Conservation (phyloP, 176 grass and related monocot species). For the Musa itinerans region DNA sequence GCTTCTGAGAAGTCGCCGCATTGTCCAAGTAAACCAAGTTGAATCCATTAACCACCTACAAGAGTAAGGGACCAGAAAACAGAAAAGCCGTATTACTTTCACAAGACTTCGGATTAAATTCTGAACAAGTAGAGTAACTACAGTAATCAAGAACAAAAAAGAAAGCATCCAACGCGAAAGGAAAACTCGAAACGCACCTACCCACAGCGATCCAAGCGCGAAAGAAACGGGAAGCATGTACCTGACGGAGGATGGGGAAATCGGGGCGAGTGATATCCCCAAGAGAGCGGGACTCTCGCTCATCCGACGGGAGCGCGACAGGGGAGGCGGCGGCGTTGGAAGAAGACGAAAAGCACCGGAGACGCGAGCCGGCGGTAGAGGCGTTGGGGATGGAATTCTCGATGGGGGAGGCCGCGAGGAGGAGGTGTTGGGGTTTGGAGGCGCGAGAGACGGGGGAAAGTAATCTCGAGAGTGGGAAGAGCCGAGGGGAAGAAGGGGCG, state of each 20-base stretch:
- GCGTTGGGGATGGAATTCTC: neutral
- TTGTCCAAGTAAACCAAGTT: slow-evolving; percentile 91
- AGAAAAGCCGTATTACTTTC: neutral
- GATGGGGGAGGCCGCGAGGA: neutral
- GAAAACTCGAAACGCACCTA: neutral
- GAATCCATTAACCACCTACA: slow-evolving; percentile 56
- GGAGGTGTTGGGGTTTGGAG: neutral
- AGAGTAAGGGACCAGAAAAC: neutral
- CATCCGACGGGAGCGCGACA: slow-evolving; percentile 34
- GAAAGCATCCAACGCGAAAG: neutral
- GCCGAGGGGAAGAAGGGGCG: neutral
- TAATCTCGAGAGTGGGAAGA: slow-evolving; percentile 3
- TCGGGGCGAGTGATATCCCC: slow-evolving; percentile 55
- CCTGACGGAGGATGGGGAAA: slow-evolving; percentile 94
- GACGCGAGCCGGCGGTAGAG: neutral
- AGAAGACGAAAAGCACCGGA: slow-evolving; percentile 1
- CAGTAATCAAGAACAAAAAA: too few species aligned
- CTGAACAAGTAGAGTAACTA: too few species aligned
- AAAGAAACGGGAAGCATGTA: neutral
- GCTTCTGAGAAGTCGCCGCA: slow-evolving; percentile 83
- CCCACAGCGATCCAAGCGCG: neutral
- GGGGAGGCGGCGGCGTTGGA: slow-evolving; percentile 13
- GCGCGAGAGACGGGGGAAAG: slow-evolving; percentile 11
- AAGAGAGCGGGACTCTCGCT: slow-evolving; percentile 50
- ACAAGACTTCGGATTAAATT: neutral